These are phyloP conservation scores for Heterobasidion irregulare DNA, from an alignment of 1,284 basidiomycete genomes.

Conservation along the genomic window DNA sequence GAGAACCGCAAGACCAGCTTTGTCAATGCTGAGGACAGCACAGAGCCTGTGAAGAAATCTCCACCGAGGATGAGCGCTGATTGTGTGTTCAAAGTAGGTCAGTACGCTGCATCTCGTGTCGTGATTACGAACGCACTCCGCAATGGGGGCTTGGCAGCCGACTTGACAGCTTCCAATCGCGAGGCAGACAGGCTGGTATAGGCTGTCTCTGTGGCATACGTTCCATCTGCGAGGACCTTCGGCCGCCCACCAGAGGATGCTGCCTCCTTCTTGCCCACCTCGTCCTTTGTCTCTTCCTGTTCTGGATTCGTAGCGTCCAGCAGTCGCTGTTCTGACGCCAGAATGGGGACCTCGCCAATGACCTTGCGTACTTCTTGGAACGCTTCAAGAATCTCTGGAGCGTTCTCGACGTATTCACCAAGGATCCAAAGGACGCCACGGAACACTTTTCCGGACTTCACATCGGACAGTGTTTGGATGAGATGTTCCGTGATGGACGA, in stretches of 20 bases:
- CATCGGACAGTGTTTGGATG: slow-evolving; percentile 76
- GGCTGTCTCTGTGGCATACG: slow-evolving; percentile 95
- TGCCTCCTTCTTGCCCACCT: slow-evolving; percentile 33
- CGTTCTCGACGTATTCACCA: slow-evolving; percentile 83
- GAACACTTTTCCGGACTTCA: slow-evolving; percentile 98
- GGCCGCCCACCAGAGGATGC: slow-evolving; percentile 34
- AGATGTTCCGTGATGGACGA: slow-evolving; percentile 83
- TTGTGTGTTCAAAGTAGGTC: slow-evolving; percentile 2
- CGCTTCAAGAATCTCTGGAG: slow-evolving; percentile 60
- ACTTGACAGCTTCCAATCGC: slow-evolving; percentile 74
- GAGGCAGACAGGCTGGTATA: slow-evolving; percentile 68
- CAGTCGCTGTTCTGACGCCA: slow-evolving; percentile 82
- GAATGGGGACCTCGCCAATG: slow-evolving; percentile 92
- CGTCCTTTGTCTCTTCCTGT: slow-evolving; percentile 32
- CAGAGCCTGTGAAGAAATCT: slow-evolving; percentile 95
- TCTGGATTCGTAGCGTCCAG: slow-evolving; percentile 58
- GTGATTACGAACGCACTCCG: slow-evolving; percentile 41
- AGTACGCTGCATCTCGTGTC: background rate
- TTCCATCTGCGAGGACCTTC: slow-evolving; percentile 89
- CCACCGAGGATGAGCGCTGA: slow-evolving; percentile 85
- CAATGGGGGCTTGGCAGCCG: slow-evolving; percentile 86
- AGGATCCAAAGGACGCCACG: slow-evolving; percentile 97
- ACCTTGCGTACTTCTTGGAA: slow-evolving; percentile 84
- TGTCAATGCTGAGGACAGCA: slow-evolving; percentile 83
- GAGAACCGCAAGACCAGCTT: slow-evolving; percentile 87